Conservation (phyloP, 495 filamentous ascomycete species). For the Opeltia flavorubescens region DNA sequence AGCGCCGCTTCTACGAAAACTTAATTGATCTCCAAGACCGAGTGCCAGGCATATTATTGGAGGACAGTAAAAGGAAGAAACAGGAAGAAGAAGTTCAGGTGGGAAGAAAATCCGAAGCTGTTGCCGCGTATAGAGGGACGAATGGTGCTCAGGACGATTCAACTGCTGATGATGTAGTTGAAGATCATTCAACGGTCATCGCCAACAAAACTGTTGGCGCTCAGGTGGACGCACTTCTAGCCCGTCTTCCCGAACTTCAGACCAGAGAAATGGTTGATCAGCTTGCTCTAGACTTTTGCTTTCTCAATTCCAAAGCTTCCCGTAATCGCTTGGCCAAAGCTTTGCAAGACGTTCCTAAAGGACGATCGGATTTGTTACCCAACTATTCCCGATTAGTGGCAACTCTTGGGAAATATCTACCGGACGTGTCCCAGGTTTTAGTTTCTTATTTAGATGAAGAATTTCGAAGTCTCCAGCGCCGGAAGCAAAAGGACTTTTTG, state of each 20-base stretch:
- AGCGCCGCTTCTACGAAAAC: constrained; percentile 95
- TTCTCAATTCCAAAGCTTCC: constrained; percentile 95
- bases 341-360: constrained; percentile 86
- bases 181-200: constrained; percentile 85
- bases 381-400: constrained; percentile 84
- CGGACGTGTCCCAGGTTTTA: constrained; percentile 80
- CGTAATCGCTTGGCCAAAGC: constrained; percentile 87
- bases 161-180: constrained; percentile 28
- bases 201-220: constrained; percentile 96
- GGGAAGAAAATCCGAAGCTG: constrained; percentile 38
- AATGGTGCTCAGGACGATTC: constrained; percentile 22
- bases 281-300: constrained; percentile 89
- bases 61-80: constrained; percentile 95
- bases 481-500: constrained; percentile 94
- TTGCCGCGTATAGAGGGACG: constrained; percentile 13
- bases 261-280: constrained; percentile 86
- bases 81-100: constrained; percentile 52
- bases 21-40: constrained; percentile 89
- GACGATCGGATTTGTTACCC: constrained; percentile 81
- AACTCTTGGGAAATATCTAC: constrained; percentile 85
- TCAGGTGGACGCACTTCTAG: constrained; percentile 82
- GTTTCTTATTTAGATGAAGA: constrained; percentile 92
- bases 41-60: constrained; percentile 82
- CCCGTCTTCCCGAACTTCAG: constrained; percentile 77
- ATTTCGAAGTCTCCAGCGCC: constrained; percentile 92